Percentiles rank a stretch among this genome's conserved stretches.
Evolutionary conservation across 352 stramenopile species (phyloP).

Genomic region (Phytophthora europaea): DNA sequence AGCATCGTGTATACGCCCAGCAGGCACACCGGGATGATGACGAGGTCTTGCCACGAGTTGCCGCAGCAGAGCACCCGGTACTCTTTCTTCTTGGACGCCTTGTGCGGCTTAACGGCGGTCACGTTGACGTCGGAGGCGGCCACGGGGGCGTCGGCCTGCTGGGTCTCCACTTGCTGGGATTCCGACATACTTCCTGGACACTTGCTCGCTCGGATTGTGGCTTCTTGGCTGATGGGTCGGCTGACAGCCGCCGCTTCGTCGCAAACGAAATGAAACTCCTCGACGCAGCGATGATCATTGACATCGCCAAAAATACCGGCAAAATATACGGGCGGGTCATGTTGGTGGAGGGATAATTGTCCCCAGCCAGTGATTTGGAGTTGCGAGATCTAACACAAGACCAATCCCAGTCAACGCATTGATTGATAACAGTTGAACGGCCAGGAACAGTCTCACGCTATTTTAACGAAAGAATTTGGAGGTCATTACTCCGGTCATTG

Average conservation of each 20-base stretch:
- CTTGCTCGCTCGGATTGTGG: slow-evolving; percentile 10
- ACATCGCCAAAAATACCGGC: slow-evolving; percentile 29
- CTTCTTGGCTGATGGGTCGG: slow-evolving; percentile 14
- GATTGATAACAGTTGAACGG: slow-evolving; percentile 2
- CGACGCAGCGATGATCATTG: slow-evolving; percentile 1
- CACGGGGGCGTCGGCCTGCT: slow-evolving; percentile 13
- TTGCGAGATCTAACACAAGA: background rate
- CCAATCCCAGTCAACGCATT: too few relatives aligned
- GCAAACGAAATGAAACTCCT: slow-evolving; percentile 29
- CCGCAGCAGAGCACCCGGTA: slow-evolving; percentile 74
- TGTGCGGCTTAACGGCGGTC: slow-evolving; percentile 66
- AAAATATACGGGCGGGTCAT: background rate
- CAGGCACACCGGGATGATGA: slow-evolving; percentile 77
- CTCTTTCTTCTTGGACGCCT: slow-evolving; percentile 34
- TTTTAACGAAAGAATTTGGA: slow-evolving; percentile 18
- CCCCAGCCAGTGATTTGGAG: background rate
- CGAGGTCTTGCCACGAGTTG: slow-evolving; percentile 78
- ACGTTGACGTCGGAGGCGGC: slow-evolving; percentile 54
- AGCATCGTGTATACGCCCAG: slow-evolving; percentile 71
- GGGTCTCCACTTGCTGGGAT: slow-evolving; percentile 14
- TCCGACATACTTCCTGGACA: slow-evolving; percentile 24
- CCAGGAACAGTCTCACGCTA: slow-evolving; percentile 14
- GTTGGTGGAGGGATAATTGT: background rate
- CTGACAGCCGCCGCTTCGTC: slow-evolving; percentile 19
- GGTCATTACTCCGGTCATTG: background rate